Evolutionary conservation across 2,329 filamentous ascomycete genomes (phyloP).

Genomic region (Alternaria sp.): DNA sequence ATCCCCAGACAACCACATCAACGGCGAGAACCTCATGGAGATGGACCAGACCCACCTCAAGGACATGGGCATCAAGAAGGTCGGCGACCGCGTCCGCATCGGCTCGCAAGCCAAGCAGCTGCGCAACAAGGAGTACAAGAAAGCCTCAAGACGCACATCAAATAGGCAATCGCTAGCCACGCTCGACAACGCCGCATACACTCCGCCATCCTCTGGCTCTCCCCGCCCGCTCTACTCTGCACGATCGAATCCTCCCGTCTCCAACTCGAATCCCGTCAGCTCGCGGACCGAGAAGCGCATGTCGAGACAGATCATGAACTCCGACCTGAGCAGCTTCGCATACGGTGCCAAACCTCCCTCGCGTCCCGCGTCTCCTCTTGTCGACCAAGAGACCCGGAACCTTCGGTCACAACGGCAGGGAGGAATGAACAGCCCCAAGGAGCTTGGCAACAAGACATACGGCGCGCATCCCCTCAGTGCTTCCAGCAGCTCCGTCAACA

Average conservation of each 20-base stretch:
- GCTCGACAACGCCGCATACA: slow-evolving; percentile 71
- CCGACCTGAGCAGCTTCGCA: slow-evolving; percentile 53
- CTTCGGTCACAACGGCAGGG: slow-evolving; percentile 66
- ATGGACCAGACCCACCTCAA: slow-evolving; percentile 96
- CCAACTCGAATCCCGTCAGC: slow-evolving; percentile 28
- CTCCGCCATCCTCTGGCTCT: slow-evolving; percentile 68
- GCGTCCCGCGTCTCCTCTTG: slow-evolving; percentile 73
- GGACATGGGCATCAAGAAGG: slow-evolving; percentile 98
- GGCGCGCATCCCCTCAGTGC: slow-evolving; percentile 62
- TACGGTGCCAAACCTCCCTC: slow-evolving; percentile 64
- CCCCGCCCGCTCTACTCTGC: slow-evolving; percentile 66
- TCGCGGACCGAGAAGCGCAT: slow-evolving; percentile 57
- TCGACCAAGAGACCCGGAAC: slow-evolving; percentile 61
- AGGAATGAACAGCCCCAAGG: slow-evolving; percentile 62
- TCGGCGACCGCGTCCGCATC: slow-evolving; percentile 92
- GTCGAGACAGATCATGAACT: slow-evolving; percentile 53
- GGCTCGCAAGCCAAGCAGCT: slow-evolving; percentile 59
- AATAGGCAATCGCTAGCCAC: slow-evolving; percentile 87
- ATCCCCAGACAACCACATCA: slow-evolving; percentile 82
- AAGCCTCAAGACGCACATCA: slow-evolving; percentile 67
- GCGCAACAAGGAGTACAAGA: slow-evolving; percentile 56
- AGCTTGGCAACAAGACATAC: slow-evolving; percentile 60
- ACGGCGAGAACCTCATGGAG: slow-evolving; percentile 93
- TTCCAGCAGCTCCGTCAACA: slow-evolving; percentile 55
- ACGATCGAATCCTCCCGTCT: slow-evolving; percentile 52